Conservation (phyloP, 805 yeast genomes). For the Yamadazyma nakazawae region DNA sequence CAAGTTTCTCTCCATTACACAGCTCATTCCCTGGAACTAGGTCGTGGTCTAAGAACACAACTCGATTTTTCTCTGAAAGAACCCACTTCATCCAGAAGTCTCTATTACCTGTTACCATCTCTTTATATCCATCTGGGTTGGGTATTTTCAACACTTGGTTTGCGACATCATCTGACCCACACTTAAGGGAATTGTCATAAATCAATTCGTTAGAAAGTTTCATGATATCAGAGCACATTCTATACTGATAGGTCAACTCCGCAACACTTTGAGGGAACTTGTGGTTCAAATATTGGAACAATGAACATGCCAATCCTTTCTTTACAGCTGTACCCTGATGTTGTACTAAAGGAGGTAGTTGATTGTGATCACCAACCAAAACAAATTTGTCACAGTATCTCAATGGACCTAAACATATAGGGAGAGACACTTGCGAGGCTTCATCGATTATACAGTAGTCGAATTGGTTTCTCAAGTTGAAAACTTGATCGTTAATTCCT, state of each 20-base stretch:
- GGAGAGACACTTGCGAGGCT: slow-evolving; percentile 93
- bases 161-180: slow-evolving; percentile 69
- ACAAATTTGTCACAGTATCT: slow-evolving; percentile 74
- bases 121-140: slow-evolving; percentile 19
- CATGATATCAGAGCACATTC: slow-evolving; percentile 93
- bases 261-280: slow-evolving; percentile 70
- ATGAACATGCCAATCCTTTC: slow-evolving; percentile 64
- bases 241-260: slow-evolving; percentile 76
- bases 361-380: slow-evolving; percentile 95
- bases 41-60: slow-evolving; percentile 81
- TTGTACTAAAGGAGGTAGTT: slow-evolving; percentile 83
- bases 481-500: slow-evolving; percentile 64
- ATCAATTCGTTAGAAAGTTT: slow-evolving; percentile 72
- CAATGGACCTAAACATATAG: slow-evolving; percentile 86
- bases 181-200: slow-evolving; percentile 69
- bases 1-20: slow-evolving; percentile 59
- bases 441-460: slow-evolving; percentile 96
- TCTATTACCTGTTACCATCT: slow-evolving; percentile 8
- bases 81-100: slow-evolving; percentile 55
- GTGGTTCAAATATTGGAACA: slow-evolving; percentile 74
- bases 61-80: slow-evolving; percentile 54
- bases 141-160: slow-evolving; percentile 54
- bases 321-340: slow-evolving; percentile 58
- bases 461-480: slow-evolving; percentile 53
- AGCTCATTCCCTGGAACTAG: slow-evolving; percentile 54